Evolutionary conservation across 352 stramenopile species (phyloP).

Genomic region (Phytophthora melonis): DNA sequence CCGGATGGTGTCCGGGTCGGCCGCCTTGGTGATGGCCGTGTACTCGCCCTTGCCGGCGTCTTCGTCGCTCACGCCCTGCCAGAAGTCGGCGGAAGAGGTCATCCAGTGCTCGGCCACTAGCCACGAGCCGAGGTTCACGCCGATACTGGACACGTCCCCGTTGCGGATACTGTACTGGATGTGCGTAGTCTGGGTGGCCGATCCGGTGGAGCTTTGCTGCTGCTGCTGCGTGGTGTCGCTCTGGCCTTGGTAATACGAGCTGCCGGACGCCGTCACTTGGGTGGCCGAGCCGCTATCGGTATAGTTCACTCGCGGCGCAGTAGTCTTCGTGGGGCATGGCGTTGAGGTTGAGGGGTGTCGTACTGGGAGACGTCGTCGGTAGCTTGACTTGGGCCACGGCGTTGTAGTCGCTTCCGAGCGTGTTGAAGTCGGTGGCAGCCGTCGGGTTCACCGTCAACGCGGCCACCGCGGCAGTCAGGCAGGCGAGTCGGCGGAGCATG

Average conservation of each 20-base stretch:
- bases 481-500: slow-evolving; percentile 32
- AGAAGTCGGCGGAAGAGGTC: slow-evolving; percentile 62
- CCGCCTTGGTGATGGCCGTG: slow-evolving; percentile 60
- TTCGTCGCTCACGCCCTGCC: slow-evolving; percentile 49
- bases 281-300: not conserved
- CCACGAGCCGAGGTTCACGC: slow-evolving; percentile 80
- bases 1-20: slow-evolving; percentile 42
- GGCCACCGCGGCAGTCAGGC: slow-evolving; percentile 14
- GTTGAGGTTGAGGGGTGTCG: slow-evolving; percentile 4
- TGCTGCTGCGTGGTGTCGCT: slow-evolving; percentile 10
- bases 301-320: not conserved
- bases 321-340: not conserved
- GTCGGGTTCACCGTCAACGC: not conserved
- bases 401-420: slow-evolving; percentile 16
- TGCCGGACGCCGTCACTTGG: not conserved
- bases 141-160: slow-evolving; percentile 53
- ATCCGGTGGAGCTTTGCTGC: slow-evolving; percentile 1
- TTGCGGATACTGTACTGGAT: slow-evolving; percentile 71
- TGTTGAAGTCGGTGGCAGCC: slow-evolving; percentile 24
- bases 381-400: slow-evolving; percentile 17
- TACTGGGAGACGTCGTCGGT: slow-evolving; percentile 20
- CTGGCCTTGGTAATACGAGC: slow-evolving; percentile 12
- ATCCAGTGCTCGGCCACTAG: slow-evolving; percentile 86
- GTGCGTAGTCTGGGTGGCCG: slow-evolving; percentile 35
- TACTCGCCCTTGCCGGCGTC: slow-evolving; percentile 63